Conservation (phyloP, 2,329 filamentous ascomycete genomes). For the Mycosphaerelloides madeirae region DNA sequence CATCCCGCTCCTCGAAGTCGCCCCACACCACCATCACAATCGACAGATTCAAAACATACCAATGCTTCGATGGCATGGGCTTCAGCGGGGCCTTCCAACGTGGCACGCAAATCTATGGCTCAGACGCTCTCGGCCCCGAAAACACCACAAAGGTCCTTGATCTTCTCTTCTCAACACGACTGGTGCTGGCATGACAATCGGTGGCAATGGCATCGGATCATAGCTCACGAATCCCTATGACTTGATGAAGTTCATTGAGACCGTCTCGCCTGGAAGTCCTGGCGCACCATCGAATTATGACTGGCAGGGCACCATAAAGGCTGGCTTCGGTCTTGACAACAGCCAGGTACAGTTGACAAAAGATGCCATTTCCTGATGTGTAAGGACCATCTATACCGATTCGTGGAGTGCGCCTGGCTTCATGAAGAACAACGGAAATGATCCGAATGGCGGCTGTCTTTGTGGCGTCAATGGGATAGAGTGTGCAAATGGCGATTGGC, state of each 20-base stretch:
- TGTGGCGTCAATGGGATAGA: conserved; percentile 41
- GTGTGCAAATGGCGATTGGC: conserved; percentile 45
- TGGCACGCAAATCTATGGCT: conserved; percentile 35
- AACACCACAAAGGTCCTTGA: conserved; percentile 37
- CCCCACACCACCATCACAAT: conserved; percentile 3
- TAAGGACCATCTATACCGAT: conserved; percentile 46
- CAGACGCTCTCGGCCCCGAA: not conserved
- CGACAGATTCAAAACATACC: conserved; percentile 18
- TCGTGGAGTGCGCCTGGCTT: conserved; percentile 50
- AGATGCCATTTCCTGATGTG: conserved; percentile 42
- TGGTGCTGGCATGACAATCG: conserved; percentile 48
- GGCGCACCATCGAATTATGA: conserved; percentile 38
- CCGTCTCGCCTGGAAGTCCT: conserved; percentile 17
- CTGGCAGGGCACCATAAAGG: conserved; percentile 26
- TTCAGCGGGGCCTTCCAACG: conserved; percentile 46
- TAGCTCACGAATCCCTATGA: conserved; percentile 20
- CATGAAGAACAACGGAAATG: conserved; percentile 47
- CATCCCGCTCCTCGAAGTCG: too few relatives aligned
- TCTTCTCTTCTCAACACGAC: conserved; percentile 43
- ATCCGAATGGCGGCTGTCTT: conserved; percentile 43
- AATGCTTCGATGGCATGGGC: conserved; percentile 47
- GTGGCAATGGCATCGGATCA: conserved; percentile 48
- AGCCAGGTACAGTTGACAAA: conserved; percentile 52
- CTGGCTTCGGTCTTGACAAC: conserved; percentile 8
- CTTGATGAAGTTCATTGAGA: conserved; percentile 20